These are phyloP conservation scores for Laburnicola sp. DNA, from an alignment of 2,329 filamentous ascomycete genomes.

Conservation along the genomic window DNA sequence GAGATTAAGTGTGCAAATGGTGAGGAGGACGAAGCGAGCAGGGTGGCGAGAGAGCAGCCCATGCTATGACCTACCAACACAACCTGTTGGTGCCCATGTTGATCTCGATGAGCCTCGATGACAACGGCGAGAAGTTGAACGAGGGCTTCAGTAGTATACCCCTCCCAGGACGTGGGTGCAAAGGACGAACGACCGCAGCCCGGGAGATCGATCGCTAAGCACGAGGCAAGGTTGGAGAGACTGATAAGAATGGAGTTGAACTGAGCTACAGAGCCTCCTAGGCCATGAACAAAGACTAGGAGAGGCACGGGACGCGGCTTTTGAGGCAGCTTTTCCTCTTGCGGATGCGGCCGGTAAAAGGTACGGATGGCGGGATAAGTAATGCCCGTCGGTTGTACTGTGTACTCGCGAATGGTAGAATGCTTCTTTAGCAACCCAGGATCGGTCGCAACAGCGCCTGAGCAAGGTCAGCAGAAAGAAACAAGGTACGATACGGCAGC, in stretches of 20 bases:
- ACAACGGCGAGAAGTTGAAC: constrained; percentile 73
- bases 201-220: constrained; percentile 85
- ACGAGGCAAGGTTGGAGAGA: constrained; percentile 79
- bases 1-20: constrained; percentile 58
- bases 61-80: constrained; percentile 88
- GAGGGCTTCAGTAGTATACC: constrained; percentile 77
- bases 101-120: constrained; percentile 73
- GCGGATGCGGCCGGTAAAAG: constrained; percentile 80
- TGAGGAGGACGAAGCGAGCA: constrained; percentile 66
- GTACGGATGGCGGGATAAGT: constrained; percentile 77
- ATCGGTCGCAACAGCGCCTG: constrained; percentile 63
- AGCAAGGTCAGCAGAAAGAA: neutral
- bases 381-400: constrained; percentile 63
- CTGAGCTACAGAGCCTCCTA: constrained; percentile 89
- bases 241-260: constrained; percentile 81
- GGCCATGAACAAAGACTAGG: constrained; percentile 86
- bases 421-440: constrained; percentile 79
- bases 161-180: constrained; percentile 69
- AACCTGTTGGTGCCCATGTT: constrained; percentile 67
- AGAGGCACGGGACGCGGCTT: constrained; percentile 76
- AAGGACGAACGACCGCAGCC: constrained; percentile 85
- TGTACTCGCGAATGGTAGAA: constrained; percentile 71
- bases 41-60: constrained; percentile 77
- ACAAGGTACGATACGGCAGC: neutral
- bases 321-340: constrained; percentile 77